A percentile compares a stretch with the other conserved stretches of the same genome.
Conservation (phyloP, 495 filamentous ascomycete genomes). For the Podospora pseudopauciseta region DNA sequence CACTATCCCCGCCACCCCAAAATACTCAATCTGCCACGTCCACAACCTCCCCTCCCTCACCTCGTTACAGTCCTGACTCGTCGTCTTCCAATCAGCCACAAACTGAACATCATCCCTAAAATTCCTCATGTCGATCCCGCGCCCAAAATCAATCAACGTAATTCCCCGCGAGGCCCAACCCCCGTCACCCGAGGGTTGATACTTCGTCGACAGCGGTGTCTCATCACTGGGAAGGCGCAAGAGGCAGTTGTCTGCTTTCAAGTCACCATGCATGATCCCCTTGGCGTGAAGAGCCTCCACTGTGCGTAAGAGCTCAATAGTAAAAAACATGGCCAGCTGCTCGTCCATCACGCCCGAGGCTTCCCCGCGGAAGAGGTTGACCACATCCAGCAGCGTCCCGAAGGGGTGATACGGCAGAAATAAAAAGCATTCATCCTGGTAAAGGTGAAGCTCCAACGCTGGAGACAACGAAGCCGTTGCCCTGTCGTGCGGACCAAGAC, state of each 20-base stretch:
- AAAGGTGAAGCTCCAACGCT: slow-evolving; percentile 85
- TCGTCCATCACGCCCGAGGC: slow-evolving; percentile 76
- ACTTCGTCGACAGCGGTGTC: slow-evolving; percentile 47
- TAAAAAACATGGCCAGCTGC: slow-evolving; percentile 86
- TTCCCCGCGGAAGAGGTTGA: slow-evolving; percentile 79
- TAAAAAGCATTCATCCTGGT: slow-evolving; percentile 76
- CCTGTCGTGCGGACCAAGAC: slow-evolving; percentile 63
- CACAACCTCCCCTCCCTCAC: slow-evolving; percentile 88
- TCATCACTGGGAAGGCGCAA: slow-evolving; percentile 59
- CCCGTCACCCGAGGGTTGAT: slow-evolving; percentile 63
- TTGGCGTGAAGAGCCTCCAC: slow-evolving; percentile 80
- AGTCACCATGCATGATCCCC: slow-evolving; percentile 82
- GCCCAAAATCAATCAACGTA: slow-evolving; percentile 88
- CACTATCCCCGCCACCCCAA: slow-evolving; percentile 81
- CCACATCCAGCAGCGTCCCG: slow-evolving; percentile 87
- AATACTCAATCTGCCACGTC: slow-evolving; percentile 96
- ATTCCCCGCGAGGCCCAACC: slow-evolving; percentile 81
- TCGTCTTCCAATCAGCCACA: slow-evolving; percentile 89
- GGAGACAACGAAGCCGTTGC: slow-evolving; percentile 70
- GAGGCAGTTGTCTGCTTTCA: slow-evolving; percentile 93
- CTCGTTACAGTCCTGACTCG: slow-evolving; percentile 82
- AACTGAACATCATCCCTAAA: slow-evolving; percentile 79
- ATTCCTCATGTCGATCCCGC: slow-evolving; percentile 86
- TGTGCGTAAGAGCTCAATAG: slow-evolving; percentile 85
- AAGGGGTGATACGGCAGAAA: slow-evolving; percentile 84